Conservation (phyloP, 2,329 filamentous ascomycete genomes). For the Penicillium digitatum region DNA sequence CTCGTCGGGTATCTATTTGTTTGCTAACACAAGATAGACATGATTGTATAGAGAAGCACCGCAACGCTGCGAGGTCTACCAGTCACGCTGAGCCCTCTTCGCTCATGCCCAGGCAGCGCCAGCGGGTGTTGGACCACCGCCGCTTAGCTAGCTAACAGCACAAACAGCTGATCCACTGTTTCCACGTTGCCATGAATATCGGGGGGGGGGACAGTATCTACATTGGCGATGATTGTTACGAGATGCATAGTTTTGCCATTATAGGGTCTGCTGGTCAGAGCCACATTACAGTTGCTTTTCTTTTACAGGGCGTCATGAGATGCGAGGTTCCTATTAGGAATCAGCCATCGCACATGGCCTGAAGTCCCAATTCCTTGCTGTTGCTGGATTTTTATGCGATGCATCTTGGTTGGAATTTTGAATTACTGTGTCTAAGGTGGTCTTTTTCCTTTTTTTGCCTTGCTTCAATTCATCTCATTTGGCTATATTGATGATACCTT, state of each 20-base stretch:
- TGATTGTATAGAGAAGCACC: background rate
- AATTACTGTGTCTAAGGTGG: background rate
- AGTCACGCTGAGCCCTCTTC: background rate
- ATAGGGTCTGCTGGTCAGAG: background rate
- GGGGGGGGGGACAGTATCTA: background rate
- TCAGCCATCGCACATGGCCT: background rate
- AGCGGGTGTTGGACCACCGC: background rate
- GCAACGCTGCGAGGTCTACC: background rate
- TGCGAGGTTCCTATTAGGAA: background rate
- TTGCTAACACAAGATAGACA: conserved; percentile 2
- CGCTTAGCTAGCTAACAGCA: background rate
- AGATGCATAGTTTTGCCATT: background rate
- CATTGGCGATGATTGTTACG: background rate
- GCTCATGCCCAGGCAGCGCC: background rate
- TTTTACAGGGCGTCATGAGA: background rate
- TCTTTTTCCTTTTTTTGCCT: background rate
- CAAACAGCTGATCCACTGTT: background rate
- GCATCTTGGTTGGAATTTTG: conserved; percentile 7
- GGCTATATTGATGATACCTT: background rate
- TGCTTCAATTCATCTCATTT: background rate
- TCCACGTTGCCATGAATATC: background rate
- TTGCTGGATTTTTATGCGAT: conserved; percentile 2
- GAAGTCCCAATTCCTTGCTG: background rate
- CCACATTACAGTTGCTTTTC: background rate
- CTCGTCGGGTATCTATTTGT: background rate